A percentile compares a stretch with the other conserved stretches of the same genome.
phyloP scores from a whole-genome alignment of 441 rosid genomes.

The Eruca vesicaria region DNA sequence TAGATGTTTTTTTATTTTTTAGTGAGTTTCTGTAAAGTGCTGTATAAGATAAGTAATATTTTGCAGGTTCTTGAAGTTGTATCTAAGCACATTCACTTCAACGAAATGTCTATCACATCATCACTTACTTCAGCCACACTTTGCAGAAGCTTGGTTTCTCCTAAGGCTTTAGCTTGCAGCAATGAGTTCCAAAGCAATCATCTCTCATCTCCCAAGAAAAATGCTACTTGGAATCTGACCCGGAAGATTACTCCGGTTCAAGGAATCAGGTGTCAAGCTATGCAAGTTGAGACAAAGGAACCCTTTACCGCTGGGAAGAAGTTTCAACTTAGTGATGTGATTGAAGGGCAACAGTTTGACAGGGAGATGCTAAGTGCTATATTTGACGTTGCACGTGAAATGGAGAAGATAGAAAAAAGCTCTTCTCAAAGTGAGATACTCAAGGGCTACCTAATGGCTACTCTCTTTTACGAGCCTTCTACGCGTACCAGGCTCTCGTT shows the following conservation, averaged over 20 bases:
- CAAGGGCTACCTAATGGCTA: conserved; percentile 90
- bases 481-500: conserved; percentile 95
- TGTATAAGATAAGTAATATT: neutral
- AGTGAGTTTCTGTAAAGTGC: neutral
- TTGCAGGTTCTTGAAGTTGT: conserved; percentile 14
- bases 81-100: conserved; percentile 8
- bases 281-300: conserved; percentile 38
- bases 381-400: conserved; percentile 78
- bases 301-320: conserved; percentile 43
- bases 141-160: conserved; percentile 27
- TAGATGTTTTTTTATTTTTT: neutral
- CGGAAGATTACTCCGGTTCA: conserved; percentile 5
- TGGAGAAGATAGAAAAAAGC: conserved; percentile 80
- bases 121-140: conserved; percentile 39
- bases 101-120: conserved; percentile 38
- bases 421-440: conserved; percentile 79
- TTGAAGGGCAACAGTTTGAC: conserved; percentile 90
- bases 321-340: conserved; percentile 80
- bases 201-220: conserved; percentile 24
- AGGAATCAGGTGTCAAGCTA: conserved; percentile 40
- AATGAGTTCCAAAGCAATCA: conserved; percentile 27
- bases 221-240: conserved; percentile 19
- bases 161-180: conserved; percentile 27
- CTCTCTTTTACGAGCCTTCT: conserved; percentile 95
- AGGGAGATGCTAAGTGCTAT: conserved; percentile 70